Evolutionary conservation across 805 yeast genomes (phyloP).

Genomic region (Wickerhamomyces queroliae): DNA sequence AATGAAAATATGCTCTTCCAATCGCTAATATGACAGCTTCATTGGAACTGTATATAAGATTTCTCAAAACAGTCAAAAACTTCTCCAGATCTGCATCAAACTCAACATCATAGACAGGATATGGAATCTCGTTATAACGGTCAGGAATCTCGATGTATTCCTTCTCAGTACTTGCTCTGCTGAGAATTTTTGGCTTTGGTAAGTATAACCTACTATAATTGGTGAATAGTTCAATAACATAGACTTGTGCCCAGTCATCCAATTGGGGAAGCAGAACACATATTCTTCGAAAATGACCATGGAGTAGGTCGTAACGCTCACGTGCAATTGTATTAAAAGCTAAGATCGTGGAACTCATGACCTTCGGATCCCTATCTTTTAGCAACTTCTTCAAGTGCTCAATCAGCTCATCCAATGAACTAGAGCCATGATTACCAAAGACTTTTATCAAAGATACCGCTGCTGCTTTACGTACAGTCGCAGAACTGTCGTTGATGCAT

Average conservation of each 20-base stretch:
- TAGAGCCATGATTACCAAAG: constrained; percentile 34
- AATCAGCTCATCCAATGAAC: constrained; percentile 43
- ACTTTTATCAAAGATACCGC: constrained; percentile 69
- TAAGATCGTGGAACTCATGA: constrained; percentile 63
- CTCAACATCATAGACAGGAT: constrained; percentile 34
- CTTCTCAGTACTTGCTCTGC: constrained; percentile 22
- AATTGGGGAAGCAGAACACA: constrained; percentile 43
- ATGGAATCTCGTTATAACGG: constrained; percentile 31
- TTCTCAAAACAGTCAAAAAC: constrained; percentile 42
- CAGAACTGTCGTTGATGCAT: constrained; percentile 62
- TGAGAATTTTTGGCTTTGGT: constrained; percentile 42
- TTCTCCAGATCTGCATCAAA: constrained; percentile 52
- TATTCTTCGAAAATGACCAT: constrained; percentile 59
- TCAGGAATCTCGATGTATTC: constrained; percentile 36
- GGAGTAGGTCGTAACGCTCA: constrained; percentile 58
- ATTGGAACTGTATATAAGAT: constrained; percentile 45
- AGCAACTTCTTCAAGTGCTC: constrained; percentile 47
- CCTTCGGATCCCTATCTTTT: constrained; percentile 60
- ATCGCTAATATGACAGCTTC: constrained; percentile 58
- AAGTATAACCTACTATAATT: constrained; percentile 61
- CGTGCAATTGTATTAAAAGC: constrained; percentile 49
- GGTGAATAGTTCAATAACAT: constrained; percentile 54
- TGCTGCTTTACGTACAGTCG: constrained; percentile 74
- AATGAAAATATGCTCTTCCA: constrained; percentile 46
- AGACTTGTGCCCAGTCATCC: constrained; percentile 69